Base-by-base conservation (phyloP, 2,329 filamentous ascomycete species). In the Anisogramma anomala region DNA sequence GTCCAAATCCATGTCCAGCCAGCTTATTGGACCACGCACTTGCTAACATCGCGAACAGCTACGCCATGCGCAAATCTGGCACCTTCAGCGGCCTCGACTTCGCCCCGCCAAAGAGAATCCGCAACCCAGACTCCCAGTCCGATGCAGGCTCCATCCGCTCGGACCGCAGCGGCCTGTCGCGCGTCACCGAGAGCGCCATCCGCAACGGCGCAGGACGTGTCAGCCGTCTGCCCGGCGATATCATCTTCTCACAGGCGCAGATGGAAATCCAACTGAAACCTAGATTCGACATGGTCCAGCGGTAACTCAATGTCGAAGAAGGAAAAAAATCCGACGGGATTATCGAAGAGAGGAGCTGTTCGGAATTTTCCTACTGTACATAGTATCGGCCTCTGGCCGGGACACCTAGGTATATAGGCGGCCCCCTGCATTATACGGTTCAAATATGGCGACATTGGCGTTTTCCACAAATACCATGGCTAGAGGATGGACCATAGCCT, bases 181-280 rank as follows among this genome's bases (percentile, higher is more conserved):
- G 76, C 3, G 64, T 71, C 38, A 75, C 87, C 55, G 64, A 77
- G 38, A 67, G 77, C 46, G 82, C 84, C 53, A 79, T 94, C 53
- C 83, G 87, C 49, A 74, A 67, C 43, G 88, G 88, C 49, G 87
- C 86, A 33, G 89, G 93, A 54, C 83, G 88, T 48, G 77, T 95
- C 49, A 91, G 84, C 57, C 79, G 84, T 36, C 72, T 95, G 46
- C 87, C 88, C 0, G 79, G 77, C 43, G 85, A 88, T 51, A 74
- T 80, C 32, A 84, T 94, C 43, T 88, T 87, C 49, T 87, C 84
- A 3, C 72, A 71, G 53, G 74, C 82, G 25, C 76, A 85, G 42
- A 61, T 89, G 58, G 62, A 66, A 43, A 62, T 77, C 49, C 66
- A 67, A 50, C 64, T 80, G 47, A 79, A 78, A 62, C 76, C 75